A percentile compares a stretch with the other conserved stretches of the same genome.
These are phyloP conservation scores for Ustilago lituana DNA, from an alignment of 1,284 basidiomycete genomes.

Conservation along the genomic window DNA sequence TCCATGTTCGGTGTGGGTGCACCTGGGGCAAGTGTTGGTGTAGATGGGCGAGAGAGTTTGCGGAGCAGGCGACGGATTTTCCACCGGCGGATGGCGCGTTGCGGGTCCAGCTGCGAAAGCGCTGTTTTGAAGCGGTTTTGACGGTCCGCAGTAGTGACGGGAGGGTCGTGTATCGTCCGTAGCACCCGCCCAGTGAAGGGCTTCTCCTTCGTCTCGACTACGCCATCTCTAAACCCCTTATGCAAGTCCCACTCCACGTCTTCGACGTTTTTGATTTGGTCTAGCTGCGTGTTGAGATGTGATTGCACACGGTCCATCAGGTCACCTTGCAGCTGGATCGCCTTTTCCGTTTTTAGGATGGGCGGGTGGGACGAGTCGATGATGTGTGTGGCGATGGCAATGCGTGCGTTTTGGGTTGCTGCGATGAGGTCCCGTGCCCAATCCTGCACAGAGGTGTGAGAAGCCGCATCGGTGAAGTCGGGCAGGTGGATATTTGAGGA, in stretches of 20 bases:
- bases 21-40: too few relatives aligned
- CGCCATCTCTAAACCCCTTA: constrained; percentile 8
- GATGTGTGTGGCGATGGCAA: constrained; percentile 16
- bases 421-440: constrained; percentile 4
- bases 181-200: neutral
- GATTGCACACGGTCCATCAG: constrained; percentile 7
- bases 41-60: constrained; percentile 6
- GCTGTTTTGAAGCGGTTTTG: neutral
- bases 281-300: constrained; percentile 8
- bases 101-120: constrained; percentile 1
- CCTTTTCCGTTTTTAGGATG: neutral
- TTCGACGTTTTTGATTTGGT: neutral
- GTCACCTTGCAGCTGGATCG: constrained; percentile 10
- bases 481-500: constrained; percentile 7
- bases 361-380: neutral
- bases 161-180: neutral
- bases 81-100: constrained; percentile 7
- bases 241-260: constrained; percentile 14
- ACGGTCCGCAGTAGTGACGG: neutral
- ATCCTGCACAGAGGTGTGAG: neutral
- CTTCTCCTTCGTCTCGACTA: constrained; percentile 1
- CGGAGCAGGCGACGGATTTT: constrained; percentile 11
- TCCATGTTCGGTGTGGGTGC: constrained; percentile 4
- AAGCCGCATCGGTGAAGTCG: neutral
- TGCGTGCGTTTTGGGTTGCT: constrained; percentile 9